phyloP scores from a whole-genome alignment of 2,329 filamentous ascomycete species.

The Samsoniella hepiali region DNA sequence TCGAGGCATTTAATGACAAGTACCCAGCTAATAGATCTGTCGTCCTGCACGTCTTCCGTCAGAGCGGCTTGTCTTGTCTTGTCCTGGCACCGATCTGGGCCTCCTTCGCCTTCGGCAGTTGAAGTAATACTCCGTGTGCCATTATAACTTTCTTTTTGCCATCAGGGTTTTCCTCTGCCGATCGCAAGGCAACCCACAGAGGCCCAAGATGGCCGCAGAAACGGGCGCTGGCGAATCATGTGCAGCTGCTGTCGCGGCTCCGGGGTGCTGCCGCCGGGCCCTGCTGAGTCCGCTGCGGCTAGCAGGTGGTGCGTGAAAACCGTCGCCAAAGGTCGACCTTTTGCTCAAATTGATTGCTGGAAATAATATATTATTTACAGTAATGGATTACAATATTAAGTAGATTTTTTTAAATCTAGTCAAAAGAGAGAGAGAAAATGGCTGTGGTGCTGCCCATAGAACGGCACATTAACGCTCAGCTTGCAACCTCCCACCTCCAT shows the following conservation, averaged over 20 bases:
- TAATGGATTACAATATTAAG: too few relatives aligned
- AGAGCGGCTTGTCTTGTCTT: too few relatives aligned
- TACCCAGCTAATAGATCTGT: too few relatives aligned
- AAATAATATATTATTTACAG: too few relatives aligned
- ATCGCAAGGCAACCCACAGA: neutral
- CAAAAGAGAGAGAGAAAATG: neutral
- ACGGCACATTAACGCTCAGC: neutral
- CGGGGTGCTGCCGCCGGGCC: neutral
- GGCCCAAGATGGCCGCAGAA: too few relatives aligned
- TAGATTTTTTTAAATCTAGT: neutral
- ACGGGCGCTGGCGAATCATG: neutral
- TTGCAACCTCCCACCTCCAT: neutral
- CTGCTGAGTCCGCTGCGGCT: neutral
- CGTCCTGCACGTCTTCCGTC: too few relatives aligned
- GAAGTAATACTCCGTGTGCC: neutral
- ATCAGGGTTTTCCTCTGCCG: neutral
- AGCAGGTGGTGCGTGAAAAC: neutral
- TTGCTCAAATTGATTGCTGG: too few relatives aligned
- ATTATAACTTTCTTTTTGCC: neutral
- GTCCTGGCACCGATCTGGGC: too few relatives aligned
- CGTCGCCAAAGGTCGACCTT: too few relatives aligned
- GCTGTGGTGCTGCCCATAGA: neutral
- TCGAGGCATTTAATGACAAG: too few relatives aligned
- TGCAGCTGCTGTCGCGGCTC: neutral
- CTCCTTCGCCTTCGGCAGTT: too few relatives aligned